phyloP scores from a whole-genome alignment of 2,329 filamentous ascomycete species.

The Cladorrhinum sp. region DNA sequence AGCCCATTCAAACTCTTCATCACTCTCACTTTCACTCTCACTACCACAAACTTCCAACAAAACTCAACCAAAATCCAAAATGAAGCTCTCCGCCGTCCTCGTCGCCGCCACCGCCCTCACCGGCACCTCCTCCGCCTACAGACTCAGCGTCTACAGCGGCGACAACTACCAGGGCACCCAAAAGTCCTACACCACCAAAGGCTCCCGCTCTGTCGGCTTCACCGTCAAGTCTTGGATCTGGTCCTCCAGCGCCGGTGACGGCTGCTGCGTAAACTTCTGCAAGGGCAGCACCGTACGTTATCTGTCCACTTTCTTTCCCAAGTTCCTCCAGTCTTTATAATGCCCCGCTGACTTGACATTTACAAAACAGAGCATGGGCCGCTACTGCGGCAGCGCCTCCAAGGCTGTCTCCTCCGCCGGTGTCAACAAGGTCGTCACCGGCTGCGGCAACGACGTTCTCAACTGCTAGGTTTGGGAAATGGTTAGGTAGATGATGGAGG shows the following conservation, averaged over 20 bases:
- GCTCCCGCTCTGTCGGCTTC: conserved; percentile 4
- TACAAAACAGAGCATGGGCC: not conserved
- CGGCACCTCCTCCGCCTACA: conserved; percentile 4
- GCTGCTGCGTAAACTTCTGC: conserved; percentile 5
- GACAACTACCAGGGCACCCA: conserved; percentile 9
- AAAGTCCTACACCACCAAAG: not conserved
- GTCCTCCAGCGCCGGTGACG: not conserved
- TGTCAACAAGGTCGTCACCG: conserved; percentile 9
- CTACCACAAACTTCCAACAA: no score
- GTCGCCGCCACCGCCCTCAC: not conserved
- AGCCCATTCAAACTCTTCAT: not conserved
- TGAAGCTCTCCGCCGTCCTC: conserved; percentile 3
- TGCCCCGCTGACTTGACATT: no score
- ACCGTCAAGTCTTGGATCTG: conserved; percentile 10
- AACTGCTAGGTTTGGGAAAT: conserved; percentile 1
- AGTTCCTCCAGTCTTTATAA: no score
- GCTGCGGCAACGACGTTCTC: conserved; percentile 2
- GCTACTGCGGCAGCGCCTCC: conserved; percentile 4
- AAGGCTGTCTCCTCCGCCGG: conserved; percentile 3
- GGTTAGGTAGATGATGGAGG: no score
- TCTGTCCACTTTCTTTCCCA: not conserved
- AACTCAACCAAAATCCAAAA: conserved; percentile 1
- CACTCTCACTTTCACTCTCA: no score
- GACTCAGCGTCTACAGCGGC: not conserved
- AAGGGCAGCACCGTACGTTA: not conserved